A percentile compares a stretch with the other conserved stretches of the same genome.
These are phyloP conservation scores for Monilinia aucupariae DNA, from an alignment of 2,329 filamentous ascomycete species.

Conservation along the genomic window DNA sequence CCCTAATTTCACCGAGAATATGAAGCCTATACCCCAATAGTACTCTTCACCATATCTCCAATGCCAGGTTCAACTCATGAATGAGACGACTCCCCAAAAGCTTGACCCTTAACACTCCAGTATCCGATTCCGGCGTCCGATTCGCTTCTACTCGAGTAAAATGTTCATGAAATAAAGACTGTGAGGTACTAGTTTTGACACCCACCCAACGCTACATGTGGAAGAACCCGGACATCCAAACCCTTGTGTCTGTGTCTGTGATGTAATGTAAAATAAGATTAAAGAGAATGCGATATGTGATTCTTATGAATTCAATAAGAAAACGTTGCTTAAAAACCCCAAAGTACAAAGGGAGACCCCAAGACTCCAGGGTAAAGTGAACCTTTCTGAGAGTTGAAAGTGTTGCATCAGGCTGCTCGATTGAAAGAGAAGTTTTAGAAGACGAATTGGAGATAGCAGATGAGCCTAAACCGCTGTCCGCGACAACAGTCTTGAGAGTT, in stretches of 20 bases:
- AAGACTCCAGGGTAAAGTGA: background rate
- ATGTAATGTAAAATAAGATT: background rate
- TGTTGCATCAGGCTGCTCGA: background rate
- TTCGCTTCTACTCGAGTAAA: background rate
- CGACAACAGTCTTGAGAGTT: no score
- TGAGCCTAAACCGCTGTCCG: background rate
- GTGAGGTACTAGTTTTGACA: background rate
- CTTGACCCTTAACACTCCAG: background rate
- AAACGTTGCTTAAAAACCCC: no score
- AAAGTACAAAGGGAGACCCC: background rate
- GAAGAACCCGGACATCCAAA: background rate
- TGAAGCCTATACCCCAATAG: background rate
- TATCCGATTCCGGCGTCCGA: background rate
- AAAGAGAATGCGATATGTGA: background rate
- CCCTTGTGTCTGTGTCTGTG: background rate
- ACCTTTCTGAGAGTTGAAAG: background rate
- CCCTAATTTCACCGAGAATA: background rate
- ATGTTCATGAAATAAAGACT: background rate
- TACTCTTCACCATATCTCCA: background rate
- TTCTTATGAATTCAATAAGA: background rate
- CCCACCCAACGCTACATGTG: background rate
- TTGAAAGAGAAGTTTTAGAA: background rate
- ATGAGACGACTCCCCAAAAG: background rate
- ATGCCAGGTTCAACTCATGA: background rate
- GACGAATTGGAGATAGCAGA: background rate